Evolutionary conservation across 129 eudicot genomes (phyloP), one percentile per base, ranked within the genome.

Genomic region (Kitagawia praeruptora): DNA sequence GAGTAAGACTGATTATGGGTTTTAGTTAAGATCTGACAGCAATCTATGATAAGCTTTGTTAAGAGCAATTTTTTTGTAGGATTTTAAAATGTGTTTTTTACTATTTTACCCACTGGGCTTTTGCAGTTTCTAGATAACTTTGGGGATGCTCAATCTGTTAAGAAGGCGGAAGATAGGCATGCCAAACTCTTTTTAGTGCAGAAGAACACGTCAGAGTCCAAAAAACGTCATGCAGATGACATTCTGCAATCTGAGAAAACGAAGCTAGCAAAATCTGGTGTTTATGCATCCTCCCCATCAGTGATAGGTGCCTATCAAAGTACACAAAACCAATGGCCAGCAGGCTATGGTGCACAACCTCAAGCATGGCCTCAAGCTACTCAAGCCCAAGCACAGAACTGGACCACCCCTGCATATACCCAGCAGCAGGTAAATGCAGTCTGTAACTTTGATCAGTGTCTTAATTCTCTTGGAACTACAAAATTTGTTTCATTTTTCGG

Each of bases 281-380:
- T 77, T 71, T 69, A 86, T 48, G 70, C 93, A 42, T 84, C 97
- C 38, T 84, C 89, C 67, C 85, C 97, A 19, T 80, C 97, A 41
- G 92, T 83, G n/a, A 63, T 74, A 69, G 90, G 92, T 75, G 88
- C 91, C 58, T 91, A 91, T 77, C 97, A 87, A 44, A 87, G 81
- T 40, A 79, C 91, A 44, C 97, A 92, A 80, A 89, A 78, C 83
- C 99, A 92, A 80, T 95, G 94, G 96, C 77, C 93, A 18, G 90
- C 98, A 11, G 93, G 97, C 80, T 95, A 95, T 84, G 93, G 89
- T 77, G 86, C 80, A 13, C 97, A 88, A 80, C 74, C 96, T 85
- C 99, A 92, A 83, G 79, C 91, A 69, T 95, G 97, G 97, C 90
- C 99, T 72, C 97, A 89, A 84, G 92, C 79, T 75, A 70, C 98